These are phyloP conservation scores for Penicillium lividum DNA, from an alignment of 495 filamentous ascomycete genomes.

Conservation along the genomic window DNA sequence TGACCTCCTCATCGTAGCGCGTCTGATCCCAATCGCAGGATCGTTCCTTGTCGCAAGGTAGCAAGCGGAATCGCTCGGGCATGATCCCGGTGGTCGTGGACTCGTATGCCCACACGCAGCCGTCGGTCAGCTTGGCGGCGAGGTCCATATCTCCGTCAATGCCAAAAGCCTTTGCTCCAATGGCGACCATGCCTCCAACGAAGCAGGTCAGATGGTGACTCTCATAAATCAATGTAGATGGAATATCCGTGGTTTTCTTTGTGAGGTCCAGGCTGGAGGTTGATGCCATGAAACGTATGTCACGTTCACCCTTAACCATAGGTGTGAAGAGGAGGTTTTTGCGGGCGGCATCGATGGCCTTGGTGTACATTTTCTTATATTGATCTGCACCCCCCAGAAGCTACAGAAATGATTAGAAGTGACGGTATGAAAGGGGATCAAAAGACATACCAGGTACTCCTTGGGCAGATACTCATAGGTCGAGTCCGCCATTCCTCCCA, in stretches of 20 bases:
- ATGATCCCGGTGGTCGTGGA: constrained; percentile 81
- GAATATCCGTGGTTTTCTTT: constrained; percentile 16
- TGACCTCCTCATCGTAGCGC: constrained; percentile 50
- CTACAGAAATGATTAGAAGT: neutral
- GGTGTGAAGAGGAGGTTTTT: constrained; percentile 81
- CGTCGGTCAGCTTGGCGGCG: constrained; percentile 80
- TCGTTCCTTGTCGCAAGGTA: constrained; percentile 65
- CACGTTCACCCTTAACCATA: constrained; percentile 71
- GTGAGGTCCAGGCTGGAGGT: constrained; percentile 44
- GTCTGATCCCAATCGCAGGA: constrained; percentile 79
- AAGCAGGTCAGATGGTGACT: constrained; percentile 85
- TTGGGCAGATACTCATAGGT: constrained; percentile 97
- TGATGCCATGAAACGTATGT: constrained; percentile 72
- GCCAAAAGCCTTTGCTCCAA: constrained; percentile 85
- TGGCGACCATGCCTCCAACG: constrained; percentile 87
- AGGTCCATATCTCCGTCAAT: constrained; percentile 78
- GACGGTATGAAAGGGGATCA: too few relatives aligned
- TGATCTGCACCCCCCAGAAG: constrained; percentile 83
- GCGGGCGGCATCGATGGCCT: constrained; percentile 66
- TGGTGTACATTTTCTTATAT: constrained; percentile 80
- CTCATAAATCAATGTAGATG: constrained; percentile 51
- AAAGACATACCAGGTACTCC: constrained; percentile 38
- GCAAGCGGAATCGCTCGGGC: constrained; percentile 71
- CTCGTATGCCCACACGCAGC: constrained; percentile 93
- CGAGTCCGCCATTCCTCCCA: constrained; percentile 87